Conservation (phyloP, 768 basidiomycete genomes). For the Gloeostereum incarnatum region DNA sequence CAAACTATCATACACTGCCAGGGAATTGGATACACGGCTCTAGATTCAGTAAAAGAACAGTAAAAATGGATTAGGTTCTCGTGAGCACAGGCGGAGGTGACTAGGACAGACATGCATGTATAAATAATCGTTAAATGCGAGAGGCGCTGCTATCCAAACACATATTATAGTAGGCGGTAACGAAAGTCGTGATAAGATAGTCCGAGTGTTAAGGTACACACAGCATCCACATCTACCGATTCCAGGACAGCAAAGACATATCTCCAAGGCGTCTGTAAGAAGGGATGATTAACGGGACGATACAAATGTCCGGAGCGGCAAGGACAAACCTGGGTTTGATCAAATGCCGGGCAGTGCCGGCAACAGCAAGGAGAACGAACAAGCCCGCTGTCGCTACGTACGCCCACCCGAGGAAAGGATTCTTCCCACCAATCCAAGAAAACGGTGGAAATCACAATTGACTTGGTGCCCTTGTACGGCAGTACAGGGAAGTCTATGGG, state of each 20-base stretch:
- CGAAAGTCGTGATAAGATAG: too few relatives aligned
- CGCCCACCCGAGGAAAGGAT: slow-evolving; percentile 97
- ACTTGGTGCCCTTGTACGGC: slow-evolving; percentile 90
- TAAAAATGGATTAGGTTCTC: slow-evolving; percentile 1
- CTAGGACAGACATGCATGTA: slow-evolving; percentile 8
- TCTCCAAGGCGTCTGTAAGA: slow-evolving; percentile 66
- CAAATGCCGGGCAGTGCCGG: slow-evolving; percentile 86
- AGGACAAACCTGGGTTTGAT: slow-evolving; percentile 75
- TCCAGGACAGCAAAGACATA: slow-evolving; percentile 84
- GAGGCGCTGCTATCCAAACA: neutral
- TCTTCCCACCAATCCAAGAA: slow-evolving; percentile 99
- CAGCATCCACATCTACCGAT: slow-evolving; percentile 29
- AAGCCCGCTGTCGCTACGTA: slow-evolving; percentile 86
- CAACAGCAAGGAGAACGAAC: slow-evolving; percentile 80
- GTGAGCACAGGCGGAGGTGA: slow-evolving; percentile 8
- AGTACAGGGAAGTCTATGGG: slow-evolving; percentile 76
- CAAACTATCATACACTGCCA: slow-evolving; percentile 44
- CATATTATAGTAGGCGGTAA: neutral
- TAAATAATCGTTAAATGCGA: neutral
- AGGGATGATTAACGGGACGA: slow-evolving; percentile 8
- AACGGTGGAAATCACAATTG: slow-evolving; percentile 92
- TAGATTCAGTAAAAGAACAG: slow-evolving; percentile 3
- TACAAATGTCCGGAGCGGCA: too few relatives aligned
- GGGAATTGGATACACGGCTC: slow-evolving; percentile 46
- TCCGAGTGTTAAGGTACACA: slow-evolving; percentile 2